Evolutionary conservation across 805 yeast species (phyloP), one percentile per base, ranked within the genome.

Genomic region (Zygotorulaspora sp.): DNA sequence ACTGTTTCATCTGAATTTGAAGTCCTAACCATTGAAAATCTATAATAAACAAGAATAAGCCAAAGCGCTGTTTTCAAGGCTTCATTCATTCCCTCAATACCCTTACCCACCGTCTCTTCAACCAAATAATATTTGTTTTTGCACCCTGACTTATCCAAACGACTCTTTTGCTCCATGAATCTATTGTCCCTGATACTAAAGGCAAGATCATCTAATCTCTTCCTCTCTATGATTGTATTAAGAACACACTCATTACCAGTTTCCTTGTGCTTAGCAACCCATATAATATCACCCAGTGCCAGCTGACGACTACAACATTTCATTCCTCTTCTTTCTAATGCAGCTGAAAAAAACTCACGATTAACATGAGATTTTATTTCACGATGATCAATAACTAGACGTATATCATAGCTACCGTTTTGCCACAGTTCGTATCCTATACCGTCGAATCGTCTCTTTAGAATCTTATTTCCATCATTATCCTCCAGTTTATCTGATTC

Each of bases 191-290:
- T 72, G 31, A 92, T 87, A 35, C 95, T 84, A 22, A 69, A 55
- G 0, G 83, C 83, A 51, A 92, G 71, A 67, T 92, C 99, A 55
- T 86, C 95, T 30, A 89, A 61, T 39, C 96, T 66, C 61, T 92
- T 92, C 25, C 99, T 70, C 64, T 92, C 99, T 31, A 90, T 72
- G n/a, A 92, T 82, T 44, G 77, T 80, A 56, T 90, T 83, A 12
- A 92, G 62, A 1, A 85, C 81, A 4, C 80, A 86, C 38, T 80
- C 80, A 36, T 72, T 71, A 1, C 73, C 70, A 0, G 84, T 73
- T 0, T 43, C 49, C 36, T 66, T 73, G 52, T 87, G 74, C 39
- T 72, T 71, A 0, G 96, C 98, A 2, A 88, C 70, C 98, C 97
- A 92, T 7, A 83, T 45, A 1, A 82, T 81, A 64, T 92, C 99